Base-by-base conservation (phyloP, 2,329 filamentous ascomycete species). In the Blastomyces percursus region DNA sequence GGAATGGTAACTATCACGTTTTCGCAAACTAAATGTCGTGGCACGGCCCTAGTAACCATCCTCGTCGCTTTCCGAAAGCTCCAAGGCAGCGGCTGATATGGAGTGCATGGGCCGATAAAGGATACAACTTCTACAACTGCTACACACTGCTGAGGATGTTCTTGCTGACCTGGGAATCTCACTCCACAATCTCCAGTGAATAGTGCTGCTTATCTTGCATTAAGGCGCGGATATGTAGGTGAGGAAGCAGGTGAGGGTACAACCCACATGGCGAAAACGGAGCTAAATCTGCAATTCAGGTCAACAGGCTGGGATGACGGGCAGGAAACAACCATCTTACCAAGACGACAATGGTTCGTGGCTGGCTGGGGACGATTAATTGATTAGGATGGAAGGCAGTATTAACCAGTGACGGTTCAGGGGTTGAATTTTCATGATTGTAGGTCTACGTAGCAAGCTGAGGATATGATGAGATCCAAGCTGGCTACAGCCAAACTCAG, bases 201-300 rank as follows among this genome's bases (percentile, higher is more conserved):
- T 21, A 16, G 6, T 35, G 24, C 35, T 38, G 54, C 35, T 40
- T 56, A 35, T 40, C 54, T 19, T 56, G 54, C 54, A 56, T 56
- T 42, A 56, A 56, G 54, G 40, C n/a, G 2, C 54, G 54, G 54
- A 42, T 56, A 56, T 56, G 54, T 56, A 42, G 11, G 54, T 40
- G 35, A 56, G 35, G 35, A 56, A 56, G 54, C 54, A 56, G 54
- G 54, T 40, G 35, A 56, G 54, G 35, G 35, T 27, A 12, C 35
- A 40, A 56, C 42, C 54, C 54, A 56, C 54, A 56, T 56, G 54
- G 54, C 32, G n/a, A 42, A 56, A 56, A 56, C 7, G 35, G 35
- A 40, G 35, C 35, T 40, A 56, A 40, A 35, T 56, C 54, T 56
- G 54, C 32, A 56, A 24, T 56, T 16, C 35, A 56, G n/a, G n/a